Conservation (phyloP, 306 rosid genomes). For the Vigna radiata region DNA sequence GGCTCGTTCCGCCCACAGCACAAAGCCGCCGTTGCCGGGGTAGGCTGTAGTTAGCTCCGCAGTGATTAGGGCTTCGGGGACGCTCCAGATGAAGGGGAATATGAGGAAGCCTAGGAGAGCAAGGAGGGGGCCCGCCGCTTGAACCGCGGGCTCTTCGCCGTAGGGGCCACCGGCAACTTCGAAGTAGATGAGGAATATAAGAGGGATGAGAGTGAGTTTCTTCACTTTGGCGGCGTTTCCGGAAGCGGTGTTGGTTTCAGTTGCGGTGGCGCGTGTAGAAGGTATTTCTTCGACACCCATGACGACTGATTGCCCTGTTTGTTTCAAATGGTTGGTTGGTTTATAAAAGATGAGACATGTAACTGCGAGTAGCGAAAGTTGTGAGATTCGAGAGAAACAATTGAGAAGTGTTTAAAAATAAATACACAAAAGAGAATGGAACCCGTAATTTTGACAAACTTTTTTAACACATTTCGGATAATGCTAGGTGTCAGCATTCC, state of each 20-base stretch:
- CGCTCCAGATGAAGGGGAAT: constrained; percentile 54
- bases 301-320: not conserved
- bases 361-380: too few species aligned
- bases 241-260: not conserved
- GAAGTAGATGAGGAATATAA: constrained; percentile 54
- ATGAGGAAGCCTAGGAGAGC: constrained; percentile 49
- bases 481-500: too few species aligned
- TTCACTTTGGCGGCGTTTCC: not conserved
- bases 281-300: constrained; percentile 14
- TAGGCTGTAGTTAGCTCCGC: constrained; percentile 49
- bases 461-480: too few species aligned
- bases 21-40: constrained; percentile 53
- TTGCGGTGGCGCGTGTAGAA: not conserved
- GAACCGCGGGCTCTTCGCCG: constrained; percentile 54
- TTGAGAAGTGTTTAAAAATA: too few species aligned
- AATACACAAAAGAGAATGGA: too few species aligned
- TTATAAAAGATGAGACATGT: not conserved
- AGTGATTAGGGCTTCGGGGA: constrained; percentile 50
- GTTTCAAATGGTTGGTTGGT: too few species aligned
- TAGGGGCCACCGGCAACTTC: constrained; percentile 58
- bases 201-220: constrained; percentile 48
- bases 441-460: too few species aligned
- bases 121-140: constrained; percentile 50
- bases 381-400: too few species aligned
- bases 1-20: constrained; percentile 48